Conservation (phyloP, 78 protist genomes). For the Dictyostelium discoideum region DNA sequence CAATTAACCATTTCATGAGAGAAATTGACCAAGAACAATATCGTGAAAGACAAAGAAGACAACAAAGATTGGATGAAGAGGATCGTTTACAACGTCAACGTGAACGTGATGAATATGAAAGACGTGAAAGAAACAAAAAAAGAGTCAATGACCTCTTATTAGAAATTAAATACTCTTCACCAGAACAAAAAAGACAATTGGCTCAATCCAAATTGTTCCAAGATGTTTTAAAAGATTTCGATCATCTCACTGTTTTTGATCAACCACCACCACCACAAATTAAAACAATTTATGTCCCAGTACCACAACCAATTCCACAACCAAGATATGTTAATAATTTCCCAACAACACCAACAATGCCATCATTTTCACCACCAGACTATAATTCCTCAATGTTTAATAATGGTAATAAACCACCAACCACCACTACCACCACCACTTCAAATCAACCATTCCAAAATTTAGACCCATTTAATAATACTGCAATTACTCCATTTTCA, state of each 20-base stretch:
- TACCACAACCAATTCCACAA: slow-evolving; percentile 19
- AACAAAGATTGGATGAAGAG: slow-evolving; percentile 8
- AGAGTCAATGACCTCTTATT: slow-evolving; percentile 17
- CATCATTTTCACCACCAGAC: slow-evolving; percentile 1
- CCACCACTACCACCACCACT: not conserved
- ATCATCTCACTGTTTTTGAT: not conserved
- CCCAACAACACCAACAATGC: not conserved
- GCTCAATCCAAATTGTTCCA: slow-evolving; percentile 28
- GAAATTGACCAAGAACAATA: not conserved
- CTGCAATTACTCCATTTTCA: not conserved
- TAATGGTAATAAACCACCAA: not conserved
- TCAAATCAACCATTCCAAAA: not conserved
- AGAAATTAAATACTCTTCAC: slow-evolving; percentile 10
- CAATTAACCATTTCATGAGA: slow-evolving; percentile 16
- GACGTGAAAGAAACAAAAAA: slow-evolving; percentile 24
- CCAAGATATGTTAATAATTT: not conserved
- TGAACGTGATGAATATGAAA: slow-evolving; percentile 16
- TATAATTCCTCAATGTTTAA: not conserved
- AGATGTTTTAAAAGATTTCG: slow-evolving; percentile 39
- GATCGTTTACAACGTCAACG: not conserved
- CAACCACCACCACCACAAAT: not conserved
- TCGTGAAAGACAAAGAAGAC: not conserved
- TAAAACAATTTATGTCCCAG: not conserved
- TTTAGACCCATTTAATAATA: not conserved
- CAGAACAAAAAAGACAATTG: slow-evolving; percentile 11